Evolutionary conservation across 257 asterid species (phyloP), one percentile per base, ranked within the genome.

Genomic region (Verbascum thapsus): DNA sequence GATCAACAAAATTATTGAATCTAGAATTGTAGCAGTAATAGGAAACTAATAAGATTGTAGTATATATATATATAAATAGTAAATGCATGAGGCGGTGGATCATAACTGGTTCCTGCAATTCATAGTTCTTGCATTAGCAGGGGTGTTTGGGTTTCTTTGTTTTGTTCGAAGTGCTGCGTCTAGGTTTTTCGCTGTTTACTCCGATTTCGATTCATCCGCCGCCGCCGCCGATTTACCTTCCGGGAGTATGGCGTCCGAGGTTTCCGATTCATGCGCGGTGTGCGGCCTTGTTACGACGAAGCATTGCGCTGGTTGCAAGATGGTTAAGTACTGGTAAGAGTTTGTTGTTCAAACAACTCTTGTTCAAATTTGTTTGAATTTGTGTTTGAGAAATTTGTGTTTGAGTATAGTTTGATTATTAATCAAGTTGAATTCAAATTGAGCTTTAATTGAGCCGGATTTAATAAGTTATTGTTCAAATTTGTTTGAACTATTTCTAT

Each of bases 81-180:
- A 82, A 79, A 84, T 86, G 95, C 95, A 81, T 84, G 95, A 78
- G 65, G 85, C 82, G 74, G 88, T 82, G 89, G 95, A 90, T 85
- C 91, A 85, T 73, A 81, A 83, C 80, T 82, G 90, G 82, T 75
- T 85, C 68, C 68, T 78, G 79, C 92, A 80, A 78, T 76, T 80
- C 74, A 55, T 87, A 42, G 78, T 74, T 54, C 50, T 86, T 53
- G 75, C 74, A 34, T 63, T 85, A 1, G 47, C 79, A 41, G 71
- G 78, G 64, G 78, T 63, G 45, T 49, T 80, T 12, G 89, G 83
- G 5, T 74, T 91, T 64, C 78, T 87, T 2, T 79, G 82, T 73
- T 64, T 88, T 60, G 78, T 91, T 55, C 83, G 87, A 37, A 80
- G 63, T 74, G 78, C 94, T 16, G 98, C 96, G 52, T 91, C 92